These are phyloP conservation scores for Artemisia annua DNA, from an alignment of 129 eudicot genomes.

Conservation along the genomic window DNA sequence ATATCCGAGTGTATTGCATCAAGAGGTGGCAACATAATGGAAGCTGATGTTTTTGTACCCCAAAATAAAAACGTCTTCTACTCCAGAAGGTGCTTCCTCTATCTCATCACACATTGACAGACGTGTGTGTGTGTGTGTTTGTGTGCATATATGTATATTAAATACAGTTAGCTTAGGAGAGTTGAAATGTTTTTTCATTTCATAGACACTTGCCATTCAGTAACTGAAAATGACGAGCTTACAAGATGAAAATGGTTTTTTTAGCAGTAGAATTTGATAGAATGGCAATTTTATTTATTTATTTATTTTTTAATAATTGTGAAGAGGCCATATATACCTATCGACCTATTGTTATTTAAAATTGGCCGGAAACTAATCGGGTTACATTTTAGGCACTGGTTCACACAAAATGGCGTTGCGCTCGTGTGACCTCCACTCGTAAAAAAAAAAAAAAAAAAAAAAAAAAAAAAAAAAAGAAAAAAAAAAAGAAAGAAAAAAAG, in stretches of 20 bases:
- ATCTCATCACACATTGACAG: constrained; percentile 3
- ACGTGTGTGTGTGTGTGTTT: not conserved
- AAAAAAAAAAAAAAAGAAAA: no score
- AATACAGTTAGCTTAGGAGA: not conserved
- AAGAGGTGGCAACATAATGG: constrained; percentile 85
- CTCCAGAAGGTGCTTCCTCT: constrained; percentile 68
- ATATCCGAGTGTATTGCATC: constrained; percentile 93
- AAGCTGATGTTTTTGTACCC: constrained; percentile 90
- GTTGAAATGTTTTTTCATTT: not conserved
- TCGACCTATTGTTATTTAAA: no score
- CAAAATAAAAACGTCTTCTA: constrained; percentile 81
- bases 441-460: no score
- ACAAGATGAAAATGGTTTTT: no score
- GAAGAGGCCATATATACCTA: no score
- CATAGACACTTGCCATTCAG: not conserved
- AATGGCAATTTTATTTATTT: not conserved
- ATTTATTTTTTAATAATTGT: not conserved
- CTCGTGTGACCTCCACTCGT: no score
- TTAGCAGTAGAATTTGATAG: not conserved
- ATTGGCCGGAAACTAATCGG: no score
- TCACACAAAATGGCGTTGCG: no score
- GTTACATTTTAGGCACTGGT: no score
- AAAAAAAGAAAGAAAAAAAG: no score
- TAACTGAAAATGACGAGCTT: no score
- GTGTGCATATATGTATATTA: not conserved